Evolutionary conservation across 2,329 filamentous ascomycete species (phyloP).

Genomic region (Cladosporium cucumerinum): DNA sequence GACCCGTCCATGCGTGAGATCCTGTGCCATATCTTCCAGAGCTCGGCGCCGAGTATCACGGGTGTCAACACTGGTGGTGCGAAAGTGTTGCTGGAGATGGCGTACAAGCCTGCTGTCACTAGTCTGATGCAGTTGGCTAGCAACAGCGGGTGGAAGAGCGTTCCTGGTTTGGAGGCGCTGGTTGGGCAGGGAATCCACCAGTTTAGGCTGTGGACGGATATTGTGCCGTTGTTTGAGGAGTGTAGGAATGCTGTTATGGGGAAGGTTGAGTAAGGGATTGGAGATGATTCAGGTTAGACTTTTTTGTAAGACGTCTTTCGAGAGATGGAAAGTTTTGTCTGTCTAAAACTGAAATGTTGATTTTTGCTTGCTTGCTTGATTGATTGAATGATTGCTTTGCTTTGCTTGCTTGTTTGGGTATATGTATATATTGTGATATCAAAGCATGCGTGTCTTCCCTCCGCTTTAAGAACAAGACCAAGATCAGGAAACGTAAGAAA

Average conservation of each 20-base stretch:
- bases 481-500: not conserved
- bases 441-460: not conserved
- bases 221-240: slow-evolving; percentile 67
- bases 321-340: too few relatives aligned
- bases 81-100: slow-evolving; percentile 80
- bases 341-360: too few relatives aligned
- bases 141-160: slow-evolving; percentile 73
- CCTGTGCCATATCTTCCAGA: slow-evolving; percentile 54
- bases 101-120: slow-evolving; percentile 85
- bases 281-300: too few relatives aligned
- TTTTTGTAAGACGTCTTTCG: too few relatives aligned
- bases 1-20: slow-evolving; percentile 67
- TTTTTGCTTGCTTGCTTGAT: too few relatives aligned
- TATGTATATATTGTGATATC: not conserved
- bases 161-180: slow-evolving; percentile 84
- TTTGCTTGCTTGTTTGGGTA: not conserved
- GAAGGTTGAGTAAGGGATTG: slow-evolving; percentile 17
- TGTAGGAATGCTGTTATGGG: slow-evolving; percentile 54
- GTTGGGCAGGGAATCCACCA: slow-evolving; percentile 83
- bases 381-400: not conserved
- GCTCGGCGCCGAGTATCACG: slow-evolving; percentile 39
- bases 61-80: slow-evolving; percentile 37
- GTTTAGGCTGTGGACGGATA: slow-evolving; percentile 74
- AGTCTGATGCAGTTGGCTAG: slow-evolving; percentile 79
- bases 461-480: not conserved